A percentile compares a stretch with the other conserved stretches of the same genome.
Conservation (phyloP, 257 asterid genomes). For the Coffea canephora region DNA sequence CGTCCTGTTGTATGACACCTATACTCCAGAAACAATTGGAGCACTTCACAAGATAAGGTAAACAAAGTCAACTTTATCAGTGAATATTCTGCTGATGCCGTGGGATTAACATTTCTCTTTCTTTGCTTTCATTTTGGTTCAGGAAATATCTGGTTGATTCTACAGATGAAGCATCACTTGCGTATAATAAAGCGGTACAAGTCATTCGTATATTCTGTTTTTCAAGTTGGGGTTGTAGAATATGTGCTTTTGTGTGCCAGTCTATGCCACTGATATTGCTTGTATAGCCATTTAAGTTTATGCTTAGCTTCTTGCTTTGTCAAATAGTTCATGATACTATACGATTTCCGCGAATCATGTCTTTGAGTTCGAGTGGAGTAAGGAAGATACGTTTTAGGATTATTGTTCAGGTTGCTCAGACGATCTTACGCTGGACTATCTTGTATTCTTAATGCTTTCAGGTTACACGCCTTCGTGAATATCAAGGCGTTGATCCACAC, state of each 20-base stretch:
- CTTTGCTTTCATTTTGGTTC: slow-evolving; percentile 16
- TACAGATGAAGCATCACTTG: slow-evolving; percentile 94
- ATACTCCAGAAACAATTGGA: slow-evolving; percentile 82
- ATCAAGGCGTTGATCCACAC: slow-evolving; percentile 99
- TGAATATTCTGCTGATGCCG: background rate
- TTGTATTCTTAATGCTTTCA: slow-evolving; percentile 9
- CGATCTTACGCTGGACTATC: too few relatives aligned
- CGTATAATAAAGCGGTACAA: slow-evolving; percentile 91
- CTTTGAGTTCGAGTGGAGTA: background rate
- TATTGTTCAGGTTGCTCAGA: background rate
- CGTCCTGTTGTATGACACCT: slow-evolving; percentile 91
- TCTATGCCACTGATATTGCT: slow-evolving; percentile 9
- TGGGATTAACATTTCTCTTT: background rate
- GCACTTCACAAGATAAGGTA: slow-evolving; percentile 97
- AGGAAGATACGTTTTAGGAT: background rate
- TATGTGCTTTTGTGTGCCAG: background rate
- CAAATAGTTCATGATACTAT: too few relatives aligned
- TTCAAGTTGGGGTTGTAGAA: slow-evolving; percentile 1
- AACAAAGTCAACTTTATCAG: slow-evolving; percentile 1
- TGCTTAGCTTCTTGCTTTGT: background rate
- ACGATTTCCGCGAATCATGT: background rate
- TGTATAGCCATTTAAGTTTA: background rate
- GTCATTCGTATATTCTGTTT: slow-evolving; percentile 20
- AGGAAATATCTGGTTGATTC: slow-evolving; percentile 92
- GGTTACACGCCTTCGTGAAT: slow-evolving; percentile 92